Percentiles rank a stretch among this genome's conserved stretches.
These are phyloP conservation scores for Alternaria sp. DNA, from an alignment of 2,329 filamentous ascomycete species.

Conservation along the genomic window DNA sequence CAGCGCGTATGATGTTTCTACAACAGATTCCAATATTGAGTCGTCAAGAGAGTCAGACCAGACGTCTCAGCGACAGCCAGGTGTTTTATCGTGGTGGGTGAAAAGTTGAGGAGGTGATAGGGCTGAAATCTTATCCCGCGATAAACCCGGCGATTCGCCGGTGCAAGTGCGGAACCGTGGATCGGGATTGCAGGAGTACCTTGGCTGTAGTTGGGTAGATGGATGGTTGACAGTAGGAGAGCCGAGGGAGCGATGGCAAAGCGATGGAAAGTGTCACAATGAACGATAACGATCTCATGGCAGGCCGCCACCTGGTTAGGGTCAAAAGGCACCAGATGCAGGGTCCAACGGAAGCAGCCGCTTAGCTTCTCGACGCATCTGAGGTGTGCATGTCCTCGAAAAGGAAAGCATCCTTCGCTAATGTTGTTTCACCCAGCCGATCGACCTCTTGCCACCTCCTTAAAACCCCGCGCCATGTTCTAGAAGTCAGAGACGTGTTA, in stretches of 20 bases:
- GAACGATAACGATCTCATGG: conserved; percentile 14
- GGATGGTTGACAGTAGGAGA: not conserved
- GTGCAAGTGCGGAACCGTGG: conserved; percentile 1
- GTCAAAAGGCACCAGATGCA: conserved; percentile 14
- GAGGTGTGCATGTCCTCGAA: conserved; percentile 4
- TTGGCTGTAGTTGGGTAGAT: not conserved
- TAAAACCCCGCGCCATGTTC: not conserved
- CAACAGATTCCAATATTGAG: not conserved
- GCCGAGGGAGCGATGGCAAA: not conserved
- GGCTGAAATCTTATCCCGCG: conserved; percentile 20
- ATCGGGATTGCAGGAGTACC: not conserved
- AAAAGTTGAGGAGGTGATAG: conserved; percentile 17
- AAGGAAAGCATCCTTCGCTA: conserved; percentile 2
- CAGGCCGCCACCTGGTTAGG: conserved; percentile 8
- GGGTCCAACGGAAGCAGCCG: conserved; percentile 15
- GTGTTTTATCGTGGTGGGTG: not conserved
- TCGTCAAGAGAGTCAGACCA: not conserved
- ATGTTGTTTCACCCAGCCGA: conserved; percentile 6
- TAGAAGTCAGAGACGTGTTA: not conserved
- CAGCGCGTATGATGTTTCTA: not conserved
- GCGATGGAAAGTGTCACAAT: conserved; percentile 3
- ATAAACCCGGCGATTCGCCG: conserved; percentile 16
- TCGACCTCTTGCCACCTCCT: conserved; percentile 5
- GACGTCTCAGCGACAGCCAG: not conserved
- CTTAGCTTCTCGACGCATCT: conserved; percentile 1